phyloP scores from a whole-genome alignment of 371 early-diverging fungal species.

The Apophysomyces elegans region DNA sequence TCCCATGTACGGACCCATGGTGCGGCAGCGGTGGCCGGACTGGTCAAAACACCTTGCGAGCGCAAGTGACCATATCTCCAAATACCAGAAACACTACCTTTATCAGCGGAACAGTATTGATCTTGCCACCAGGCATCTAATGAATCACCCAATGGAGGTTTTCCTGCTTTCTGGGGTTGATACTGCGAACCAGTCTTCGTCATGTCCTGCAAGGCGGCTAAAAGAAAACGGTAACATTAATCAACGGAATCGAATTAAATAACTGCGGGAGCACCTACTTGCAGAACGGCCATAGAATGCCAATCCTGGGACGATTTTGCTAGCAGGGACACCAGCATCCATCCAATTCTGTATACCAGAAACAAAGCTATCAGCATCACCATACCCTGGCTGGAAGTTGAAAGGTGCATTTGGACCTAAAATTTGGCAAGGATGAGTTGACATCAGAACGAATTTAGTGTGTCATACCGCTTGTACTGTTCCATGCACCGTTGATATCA shows the following conservation, averaged over 20 bases:
- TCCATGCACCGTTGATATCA: constrained; percentile 68
- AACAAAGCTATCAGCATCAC: constrained; percentile 48
- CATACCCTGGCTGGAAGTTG: constrained; percentile 47
- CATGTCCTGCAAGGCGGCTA: constrained; percentile 25
- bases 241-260: neutral
- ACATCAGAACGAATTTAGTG: neutral
- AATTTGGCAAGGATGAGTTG: neutral
- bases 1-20: constrained; percentile 73
- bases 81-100: constrained; percentile 53
- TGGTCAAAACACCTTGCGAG: constrained; percentile 60
- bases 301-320: constrained; percentile 65
- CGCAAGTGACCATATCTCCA: constrained; percentile 73
- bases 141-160: constrained; percentile 51
- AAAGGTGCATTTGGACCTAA: constrained; percentile 69
- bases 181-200: constrained; percentile 35
- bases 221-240: neutral
- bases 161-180: constrained; percentile 36
- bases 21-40: constrained; percentile 52
- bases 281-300: constrained; percentile 65
- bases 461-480: constrained; percentile 46
- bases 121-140: constrained; percentile 61
- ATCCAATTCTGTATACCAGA: constrained; percentile 62
- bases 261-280: constrained; percentile 25
- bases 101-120: constrained; percentile 45
- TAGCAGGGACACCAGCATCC: constrained; percentile 61